phyloP scores from a whole-genome alignment of 2,329 filamentous ascomycete species.

The Hawksworthiomyces lignivorus region DNA sequence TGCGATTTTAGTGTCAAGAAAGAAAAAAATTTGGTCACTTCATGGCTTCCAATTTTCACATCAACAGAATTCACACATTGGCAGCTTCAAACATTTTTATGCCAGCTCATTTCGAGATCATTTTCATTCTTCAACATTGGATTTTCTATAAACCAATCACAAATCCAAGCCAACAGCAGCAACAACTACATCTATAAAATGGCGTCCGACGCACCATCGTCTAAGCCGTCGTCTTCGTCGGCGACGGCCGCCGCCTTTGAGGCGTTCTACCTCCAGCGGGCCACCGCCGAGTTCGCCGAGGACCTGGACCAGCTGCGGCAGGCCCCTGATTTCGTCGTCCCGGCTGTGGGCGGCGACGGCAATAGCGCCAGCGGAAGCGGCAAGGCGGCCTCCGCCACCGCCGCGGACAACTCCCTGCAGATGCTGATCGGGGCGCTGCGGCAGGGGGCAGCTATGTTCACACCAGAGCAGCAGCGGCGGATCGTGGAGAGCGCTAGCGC shows the following conservation, averaged over 20 bases:
- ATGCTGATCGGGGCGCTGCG: conserved; percentile 61
- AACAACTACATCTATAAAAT: no score
- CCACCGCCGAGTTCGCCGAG: conserved; percentile 63
- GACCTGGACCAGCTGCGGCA: conserved; percentile 63
- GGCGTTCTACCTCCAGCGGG: conserved; percentile 60
- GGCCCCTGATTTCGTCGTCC: conserved; percentile 60
- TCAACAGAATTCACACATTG: no score
- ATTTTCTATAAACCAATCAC: no score
- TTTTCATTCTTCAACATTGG: no score
- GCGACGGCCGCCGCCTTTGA: conserved; percentile 15
- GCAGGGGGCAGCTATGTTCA: conserved; percentile 59
- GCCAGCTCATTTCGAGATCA: no score
- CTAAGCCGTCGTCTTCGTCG: no score
- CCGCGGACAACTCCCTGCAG: conserved; percentile 35
- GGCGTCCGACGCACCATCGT: no score
- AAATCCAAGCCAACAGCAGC: no score
- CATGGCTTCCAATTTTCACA: no score
- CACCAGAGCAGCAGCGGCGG: conserved; percentile 33
- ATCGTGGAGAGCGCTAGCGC: conserved; percentile 19
- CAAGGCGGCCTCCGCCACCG: conserved; percentile 17
- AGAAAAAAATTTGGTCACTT: no score
- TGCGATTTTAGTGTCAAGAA: no score
- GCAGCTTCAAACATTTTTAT: no score
- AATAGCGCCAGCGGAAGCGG: conserved; percentile 42
- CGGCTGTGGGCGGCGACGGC: conserved; percentile 49